Base-by-base conservation (phyloP, 148 eudicot species). In the Bassia scoparia region DNA sequence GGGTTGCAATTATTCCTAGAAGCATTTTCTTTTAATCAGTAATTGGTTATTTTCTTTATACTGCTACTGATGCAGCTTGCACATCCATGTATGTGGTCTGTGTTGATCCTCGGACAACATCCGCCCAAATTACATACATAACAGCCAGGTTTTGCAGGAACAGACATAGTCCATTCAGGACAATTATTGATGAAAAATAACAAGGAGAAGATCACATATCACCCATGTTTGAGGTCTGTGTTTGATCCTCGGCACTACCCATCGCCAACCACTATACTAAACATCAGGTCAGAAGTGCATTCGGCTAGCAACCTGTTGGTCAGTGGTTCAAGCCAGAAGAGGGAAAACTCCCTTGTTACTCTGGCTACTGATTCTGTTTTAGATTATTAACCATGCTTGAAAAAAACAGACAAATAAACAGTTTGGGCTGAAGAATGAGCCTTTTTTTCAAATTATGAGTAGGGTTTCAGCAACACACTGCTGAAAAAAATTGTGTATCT, bases 121-220 rank as follows among this genome's bases (percentile, higher is more conserved):
- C 81, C 74, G 69, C 82, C 76, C n/a, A n/a, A 80, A 84, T 80
- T 77, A 54, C 80, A 71, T 78, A n/a, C 72, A 38, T 86, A n/a
- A 60, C 86, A 90, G 96, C 96, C 90, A 71, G 92, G 96, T 54
- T 88, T 90, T 85, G 86, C 96, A 70, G 89, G 34, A 85, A 83
- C 67, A 82, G 74, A 67, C 75, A 81, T 2, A 78, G 78, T 58
- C 74, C 76, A 53, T 48, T 67, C 72, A 83, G 70, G 78, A n/a
- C 82, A 49, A 35, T 77, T 64, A 79, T 53, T 24, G 43, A 15
- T 41, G 46, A 55, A 34, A 26, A 61, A 17, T 62, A 44, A 43
- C 0, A 31, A 21, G 10, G 61, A 24, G 37, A 41, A 15, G 7
- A 38, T 34, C 55, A 52, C 18, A 7, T 18, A 34, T n/a, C n/a